These are phyloP conservation scores for Metschnikowia arizonensis DNA, from an alignment of 805 yeast species.

Conservation along the genomic window DNA sequence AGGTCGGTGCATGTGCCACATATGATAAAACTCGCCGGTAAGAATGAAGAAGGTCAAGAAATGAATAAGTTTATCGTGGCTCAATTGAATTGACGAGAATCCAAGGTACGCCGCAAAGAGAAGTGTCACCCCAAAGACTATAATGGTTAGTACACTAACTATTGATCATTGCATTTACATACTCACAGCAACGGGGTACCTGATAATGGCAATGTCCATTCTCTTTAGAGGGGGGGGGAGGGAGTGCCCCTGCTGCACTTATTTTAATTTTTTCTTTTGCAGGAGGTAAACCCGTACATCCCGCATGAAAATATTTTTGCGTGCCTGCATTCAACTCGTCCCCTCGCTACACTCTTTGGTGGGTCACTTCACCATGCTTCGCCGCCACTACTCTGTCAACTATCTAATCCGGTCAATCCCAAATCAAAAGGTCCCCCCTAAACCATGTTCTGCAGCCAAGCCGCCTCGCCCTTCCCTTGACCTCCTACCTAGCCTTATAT, in stretches of 20 bases:
- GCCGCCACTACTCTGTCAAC: not conserved
- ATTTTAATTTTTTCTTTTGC: too few relatives aligned
- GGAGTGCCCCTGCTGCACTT: too few relatives aligned
- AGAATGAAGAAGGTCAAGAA: slow-evolving; percentile 43
- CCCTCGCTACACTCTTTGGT: too few relatives aligned
- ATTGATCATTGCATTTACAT: not conserved
- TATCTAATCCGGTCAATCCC: not conserved
- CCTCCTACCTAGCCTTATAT: slow-evolving; percentile 3
- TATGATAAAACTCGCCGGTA: slow-evolving; percentile 46
- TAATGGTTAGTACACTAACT: slow-evolving; percentile 1
- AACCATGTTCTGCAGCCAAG: not conserved
- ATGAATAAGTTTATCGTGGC: slow-evolving; percentile 52
- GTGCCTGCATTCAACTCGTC: too few relatives aligned
- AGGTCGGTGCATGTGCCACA: slow-evolving; percentile 32
- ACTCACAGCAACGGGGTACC: slow-evolving; percentile 1
- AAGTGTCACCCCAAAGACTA: slow-evolving; percentile 28
- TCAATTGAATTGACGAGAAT: slow-evolving; percentile 44
- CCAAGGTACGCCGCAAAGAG: slow-evolving; percentile 44
- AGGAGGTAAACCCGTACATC: not conserved
- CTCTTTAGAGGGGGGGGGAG: not conserved
- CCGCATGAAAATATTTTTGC: too few relatives aligned
- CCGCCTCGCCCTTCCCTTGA: not conserved
- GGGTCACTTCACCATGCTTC: too few relatives aligned
- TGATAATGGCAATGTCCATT: slow-evolving; percentile 1
- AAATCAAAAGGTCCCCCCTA: not conserved